phyloP scores from a whole-genome alignment of 2,329 filamentous ascomycete genomes.

The Hyphodiscus sp. region DNA sequence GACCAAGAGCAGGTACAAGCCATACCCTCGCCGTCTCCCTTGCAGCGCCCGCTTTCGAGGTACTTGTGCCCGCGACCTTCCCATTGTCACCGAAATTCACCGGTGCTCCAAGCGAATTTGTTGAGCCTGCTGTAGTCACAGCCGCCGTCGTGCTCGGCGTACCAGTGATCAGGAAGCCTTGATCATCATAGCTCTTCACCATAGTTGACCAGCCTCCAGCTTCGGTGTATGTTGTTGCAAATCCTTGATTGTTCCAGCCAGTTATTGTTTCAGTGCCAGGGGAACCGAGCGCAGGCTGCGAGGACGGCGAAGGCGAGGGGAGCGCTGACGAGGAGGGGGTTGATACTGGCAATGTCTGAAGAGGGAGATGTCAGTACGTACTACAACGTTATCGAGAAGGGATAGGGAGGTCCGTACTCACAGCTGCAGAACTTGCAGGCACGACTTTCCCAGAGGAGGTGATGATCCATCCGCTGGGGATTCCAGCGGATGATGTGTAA shows the following conservation, averaged over 20 bases:
- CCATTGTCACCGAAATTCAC: conserved; percentile 13
- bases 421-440: conserved; percentile 60
- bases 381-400: conserved; percentile 25
- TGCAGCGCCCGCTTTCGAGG: conserved; percentile 13
- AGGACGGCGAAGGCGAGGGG: conserved; percentile 40
- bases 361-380: conserved; percentile 18
- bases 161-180: conserved; percentile 37
- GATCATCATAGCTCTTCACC: conserved; percentile 37
- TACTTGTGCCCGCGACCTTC: conserved; percentile 18
- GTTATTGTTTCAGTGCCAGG: conserved; percentile 33
- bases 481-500: conserved; percentile 38
- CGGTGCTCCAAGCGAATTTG: conserved; percentile 11
- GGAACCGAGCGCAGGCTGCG: conserved; percentile 23
- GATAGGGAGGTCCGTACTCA: conserved; percentile 46
- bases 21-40: conserved; percentile 9
- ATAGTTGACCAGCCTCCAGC: conserved; percentile 30
- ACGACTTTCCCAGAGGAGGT: conserved; percentile 73
- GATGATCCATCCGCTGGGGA: conserved; percentile 78
- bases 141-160: conserved; percentile 3
- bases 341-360: conserved; percentile 42
- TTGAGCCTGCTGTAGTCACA: conserved; percentile 2
- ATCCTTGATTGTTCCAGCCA: conserved; percentile 42
- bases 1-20: conserved; percentile 10
- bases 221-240: conserved; percentile 40
- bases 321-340: conserved; percentile 43